phyloP scores from a whole-genome alignment of 2,329 filamentous ascomycete species.

The Trichoderma afroharzianum region DNA sequence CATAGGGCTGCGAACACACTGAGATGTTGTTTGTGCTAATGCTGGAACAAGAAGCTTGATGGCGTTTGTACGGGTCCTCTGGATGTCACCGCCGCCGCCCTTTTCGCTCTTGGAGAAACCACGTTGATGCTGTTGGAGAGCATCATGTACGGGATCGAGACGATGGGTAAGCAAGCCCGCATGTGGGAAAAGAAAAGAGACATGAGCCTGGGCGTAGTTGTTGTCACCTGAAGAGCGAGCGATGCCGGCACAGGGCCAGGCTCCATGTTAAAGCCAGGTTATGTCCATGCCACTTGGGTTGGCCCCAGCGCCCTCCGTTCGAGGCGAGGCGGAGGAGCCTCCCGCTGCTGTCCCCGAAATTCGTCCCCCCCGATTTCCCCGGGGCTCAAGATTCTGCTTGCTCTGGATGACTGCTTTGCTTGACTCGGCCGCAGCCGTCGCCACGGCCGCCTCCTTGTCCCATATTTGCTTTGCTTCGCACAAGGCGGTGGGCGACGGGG shows the following conservation, averaged over 20 bases:
- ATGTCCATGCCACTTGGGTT: background rate
- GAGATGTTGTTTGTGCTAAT: background rate
- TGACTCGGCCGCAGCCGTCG: background rate
- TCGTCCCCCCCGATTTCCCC: slow-evolving; percentile 3
- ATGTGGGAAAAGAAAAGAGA: background rate
- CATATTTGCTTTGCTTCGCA: background rate
- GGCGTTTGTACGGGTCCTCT: background rate
- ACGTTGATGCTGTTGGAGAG: background rate
- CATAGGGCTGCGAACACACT: background rate
- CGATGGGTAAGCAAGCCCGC: background rate
- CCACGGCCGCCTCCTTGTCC: background rate
- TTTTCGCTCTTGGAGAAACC: background rate
- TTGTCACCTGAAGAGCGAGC: slow-evolving; percentile 12
- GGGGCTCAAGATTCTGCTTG: slow-evolving; percentile 13
- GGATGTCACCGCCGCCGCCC: background rate
- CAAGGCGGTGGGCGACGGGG: slow-evolving; percentile 3
- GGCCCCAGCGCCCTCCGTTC: background rate
- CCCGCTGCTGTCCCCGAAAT: background rate
- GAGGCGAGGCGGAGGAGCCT: background rate
- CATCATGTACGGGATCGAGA: background rate
- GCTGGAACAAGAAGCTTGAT: slow-evolving; percentile 8
- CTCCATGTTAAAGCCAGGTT: background rate
- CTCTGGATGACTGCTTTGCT: slow-evolving; percentile 7
- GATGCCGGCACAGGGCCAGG: background rate
- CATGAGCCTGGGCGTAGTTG: background rate